Base-by-base conservation (phyloP, 257 asterid species). In the Capsicum pubescens region DNA sequence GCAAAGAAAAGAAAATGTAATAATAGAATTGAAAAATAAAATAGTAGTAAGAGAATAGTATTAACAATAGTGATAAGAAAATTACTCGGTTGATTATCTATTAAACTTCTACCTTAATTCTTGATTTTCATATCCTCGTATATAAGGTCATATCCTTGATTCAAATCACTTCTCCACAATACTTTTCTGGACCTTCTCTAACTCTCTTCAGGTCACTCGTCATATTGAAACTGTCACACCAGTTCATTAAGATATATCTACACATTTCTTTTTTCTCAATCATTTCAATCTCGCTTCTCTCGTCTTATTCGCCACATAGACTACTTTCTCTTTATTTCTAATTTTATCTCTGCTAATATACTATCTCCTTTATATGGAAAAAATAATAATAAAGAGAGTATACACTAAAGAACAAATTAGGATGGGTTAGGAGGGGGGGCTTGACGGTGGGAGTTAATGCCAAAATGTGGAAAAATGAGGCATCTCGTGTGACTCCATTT, bases 401-500 rank as follows among this genome's bases (percentile, higher is more conserved):
- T 39, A 39, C 48, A 44, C 48, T 6, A 44, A 10, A 21, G 19
- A 46, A 5, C n/a, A 71, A 44, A 39, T 39, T 39, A 44, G 36
- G 36, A 44, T 44, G 16, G 15, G 56, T 72, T 48, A 39, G 79
- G 32, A 26, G 39, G 79, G 3, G 16, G 79, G 39, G 10, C n/a
- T 71, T 71, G 80, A 52, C 81, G 21, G 60, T 74, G 61, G 21
- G 52, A 50, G 19, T 74, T 50, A 74, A 50, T 74, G 81, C 61
- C 46, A 52, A 64, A 19, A 44, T 61, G 35, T 63, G 79, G 63
- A 13, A 26, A 26, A 72, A 61, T 64, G 80, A 82, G 63, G 74
- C 80, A 19, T 82, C 61, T 85, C 71, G 56, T 35, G 84, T 64
- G 83, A 76, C 9, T 72, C 58, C 21, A 52, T 52, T 76, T 76